Evolutionary conservation across 495 filamentous ascomycete genomes (phyloP), one percentile per base, ranked within the genome.

Genomic region (Talaromyces borbonicus): DNA sequence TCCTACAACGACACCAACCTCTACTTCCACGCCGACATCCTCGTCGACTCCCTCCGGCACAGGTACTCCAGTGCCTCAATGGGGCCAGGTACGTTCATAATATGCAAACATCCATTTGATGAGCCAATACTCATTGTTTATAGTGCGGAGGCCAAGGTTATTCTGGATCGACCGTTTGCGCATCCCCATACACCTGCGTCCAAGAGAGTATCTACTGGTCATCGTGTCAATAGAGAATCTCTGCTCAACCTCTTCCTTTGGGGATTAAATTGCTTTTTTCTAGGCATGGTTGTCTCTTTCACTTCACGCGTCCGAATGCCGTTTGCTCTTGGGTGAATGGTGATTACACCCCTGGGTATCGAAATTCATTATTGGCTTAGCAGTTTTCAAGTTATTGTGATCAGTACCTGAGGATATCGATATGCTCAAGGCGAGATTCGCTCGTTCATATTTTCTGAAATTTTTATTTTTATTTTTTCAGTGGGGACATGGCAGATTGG

Each of bases 61-160:
- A 18, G 43, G 43, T 16, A 36, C 30, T 14, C 43, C 43, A 33
- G 43, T 46, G 9, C 14, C 43, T n/a, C 43, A 46, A 22, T 46
- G 43, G 43, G 43, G 43, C 8, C 43, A 46, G 43, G 43, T 46
- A 14, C 33, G 43, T 46, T 24, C 12, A 20, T 16, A 43, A 20
- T 20, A 5, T 22, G 5, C 27, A 23, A 7, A 18, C 24, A 16
- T 33, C 14, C 1, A 5, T 36, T 16, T 15, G 4, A 15, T 11
- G 16, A 14, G 18, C 43, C 26, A 18, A 46, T 14, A 4, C 8
- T 2, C n/a, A n/a, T n/a, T n/a, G n/a, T 41, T 8, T 25, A 46
- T 23, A 46, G 43, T 46, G 43, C n/a, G 43, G 43, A 16, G 43
- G 43, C 11, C 3, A 33, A 16, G 43, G 43, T 7, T 46, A 46